Evolutionary conservation across 2,329 filamentous ascomycete genomes (phyloP), one percentile per base, ranked within the genome.

Genomic region (Sporothrix variecibatus): DNA sequence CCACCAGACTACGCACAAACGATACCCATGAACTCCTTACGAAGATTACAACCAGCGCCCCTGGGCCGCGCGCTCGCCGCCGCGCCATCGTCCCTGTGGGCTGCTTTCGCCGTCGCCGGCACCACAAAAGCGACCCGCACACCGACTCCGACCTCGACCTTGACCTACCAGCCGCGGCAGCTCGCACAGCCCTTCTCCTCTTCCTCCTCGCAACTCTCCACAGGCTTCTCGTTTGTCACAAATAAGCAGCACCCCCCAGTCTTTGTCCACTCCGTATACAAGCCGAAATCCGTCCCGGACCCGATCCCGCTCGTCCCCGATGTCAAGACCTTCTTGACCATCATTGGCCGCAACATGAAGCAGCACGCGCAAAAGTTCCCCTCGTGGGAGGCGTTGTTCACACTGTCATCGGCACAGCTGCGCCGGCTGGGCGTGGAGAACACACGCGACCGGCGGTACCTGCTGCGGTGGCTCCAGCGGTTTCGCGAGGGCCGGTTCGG

Each of bases 321-420:
- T 81, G 90, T 94, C 56, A 81, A 87, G 78, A 96, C 95, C 20
- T 97, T 99, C 83, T 91, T 98, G 76, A 94, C 89, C 49, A 87
- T 98, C 75, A 98, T 98, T 83, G 96, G 96, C 78, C 95, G 96
- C 76, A 91, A 91, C 78, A 90, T 98, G 79, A 91, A 88, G 80
- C 90, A 92, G 80, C 94, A 98, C 85, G 89, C 92, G 68, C 87
- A 89, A 83, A 98, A 98, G 83, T 94, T 99, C 79, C 90, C 93
- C 2, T 92, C 92, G 12, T 98, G 96, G 96, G 92, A 96, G 72
- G 89, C 93, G 6, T 90, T 99, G 64, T 98, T 98, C 87, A 91
- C 91, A 64, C 87, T 96, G 77, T 91, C 90, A 28, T 94, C 93
- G 23, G 82, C 87, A 62, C 91, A 98, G 83, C 87, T 99, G 77